These are phyloP conservation scores for Lactarius sp. DNA, from an alignment of 768 basidiomycete genomes.

Conservation along the genomic window DNA sequence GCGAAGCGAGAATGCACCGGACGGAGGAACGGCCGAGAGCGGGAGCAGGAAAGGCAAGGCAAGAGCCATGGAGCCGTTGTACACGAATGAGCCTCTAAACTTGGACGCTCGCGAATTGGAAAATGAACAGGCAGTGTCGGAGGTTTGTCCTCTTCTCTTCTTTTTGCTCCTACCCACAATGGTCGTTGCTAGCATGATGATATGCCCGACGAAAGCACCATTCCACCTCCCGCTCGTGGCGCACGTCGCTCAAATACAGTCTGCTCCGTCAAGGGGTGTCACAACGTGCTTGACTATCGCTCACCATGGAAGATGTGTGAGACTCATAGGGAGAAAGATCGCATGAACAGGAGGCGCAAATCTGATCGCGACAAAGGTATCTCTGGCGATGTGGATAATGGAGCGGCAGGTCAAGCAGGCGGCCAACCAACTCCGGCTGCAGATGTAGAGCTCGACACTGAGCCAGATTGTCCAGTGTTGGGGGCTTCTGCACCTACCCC, in stretches of 20 bases:
- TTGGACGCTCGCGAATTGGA: conserved; percentile 11
- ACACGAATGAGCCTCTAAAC: conserved; percentile 9
- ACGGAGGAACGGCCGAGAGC: neutral
- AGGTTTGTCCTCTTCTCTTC: conserved; percentile 11
- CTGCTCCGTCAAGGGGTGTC: conserved; percentile 40
- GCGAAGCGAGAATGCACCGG: conserved; percentile 20
- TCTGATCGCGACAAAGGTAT: conserved; percentile 28
- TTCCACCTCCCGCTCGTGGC: conserved; percentile 32
- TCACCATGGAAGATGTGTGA: conserved; percentile 49
- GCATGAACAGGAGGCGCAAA: conserved; percentile 32
- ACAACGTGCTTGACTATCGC: conserved; percentile 40
- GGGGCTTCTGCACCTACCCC: neutral
- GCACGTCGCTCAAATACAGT: conserved; percentile 34
- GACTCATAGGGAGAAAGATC: conserved; percentile 38
- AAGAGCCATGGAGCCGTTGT: conserved; percentile 1
- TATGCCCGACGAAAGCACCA: conserved; percentile 18
- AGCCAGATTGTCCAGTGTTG: neutral
- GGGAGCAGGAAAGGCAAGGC: neutral
- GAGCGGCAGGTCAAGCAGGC: neutral
- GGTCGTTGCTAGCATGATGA: conserved; percentile 5
- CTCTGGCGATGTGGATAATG: conserved; percentile 8
- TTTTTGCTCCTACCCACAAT: neutral
- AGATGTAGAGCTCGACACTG: conserved; percentile 1
- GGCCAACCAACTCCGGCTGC: neutral
- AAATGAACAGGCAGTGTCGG: conserved; percentile 1